Conservation (phyloP, 2,329 filamentous ascomycete genomes). For the Calonectria pseudoreteaudii region DNA sequence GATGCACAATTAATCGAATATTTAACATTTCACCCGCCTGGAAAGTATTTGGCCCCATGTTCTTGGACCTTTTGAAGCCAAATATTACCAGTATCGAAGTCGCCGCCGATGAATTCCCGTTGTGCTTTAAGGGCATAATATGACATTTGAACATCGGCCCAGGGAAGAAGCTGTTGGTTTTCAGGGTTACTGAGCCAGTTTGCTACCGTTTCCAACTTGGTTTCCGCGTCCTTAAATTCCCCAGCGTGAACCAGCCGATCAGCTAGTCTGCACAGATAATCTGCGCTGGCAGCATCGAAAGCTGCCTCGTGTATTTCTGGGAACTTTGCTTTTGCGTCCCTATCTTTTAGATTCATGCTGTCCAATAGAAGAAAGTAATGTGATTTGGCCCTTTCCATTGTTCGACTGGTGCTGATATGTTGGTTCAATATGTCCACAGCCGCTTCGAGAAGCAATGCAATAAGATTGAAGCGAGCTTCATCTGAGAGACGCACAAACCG, state of each 20-base stretch:
- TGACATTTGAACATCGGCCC: constrained; percentile 1
- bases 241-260: not conserved
- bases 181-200: not conserved
- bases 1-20: no score
- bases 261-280: not conserved
- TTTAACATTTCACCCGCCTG: not conserved
- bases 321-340: not conserved
- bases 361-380: not conserved
- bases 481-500: not conserved
- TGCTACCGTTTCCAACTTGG: not conserved
- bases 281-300: not conserved
- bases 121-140: not conserved
- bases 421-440: not conserved
- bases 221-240: not conserved
- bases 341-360: not conserved
- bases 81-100: not conserved
- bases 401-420: not conserved
- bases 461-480: not conserved
- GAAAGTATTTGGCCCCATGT: not conserved
- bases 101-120: not conserved
- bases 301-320: not conserved
- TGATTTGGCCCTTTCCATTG: not conserved
- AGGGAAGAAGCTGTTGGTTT: not conserved
- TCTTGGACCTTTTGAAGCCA: not conserved
- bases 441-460: not conserved